Conservation (phyloP, 169 alveolate species). For the Eimeria sp. region DNA sequence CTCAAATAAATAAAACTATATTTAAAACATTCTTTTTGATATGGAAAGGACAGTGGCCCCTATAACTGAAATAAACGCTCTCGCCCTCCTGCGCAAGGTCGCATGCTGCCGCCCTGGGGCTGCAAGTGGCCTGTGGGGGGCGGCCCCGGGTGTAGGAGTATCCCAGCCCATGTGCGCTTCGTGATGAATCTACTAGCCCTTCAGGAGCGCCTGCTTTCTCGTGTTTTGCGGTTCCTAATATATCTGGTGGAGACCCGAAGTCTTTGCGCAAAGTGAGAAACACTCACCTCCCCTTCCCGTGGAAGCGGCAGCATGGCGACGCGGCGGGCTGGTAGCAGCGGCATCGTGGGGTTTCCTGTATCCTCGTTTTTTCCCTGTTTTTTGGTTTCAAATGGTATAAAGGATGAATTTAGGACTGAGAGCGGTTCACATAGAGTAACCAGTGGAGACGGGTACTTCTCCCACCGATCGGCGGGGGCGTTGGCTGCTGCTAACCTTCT, state of each 20-base stretch:
- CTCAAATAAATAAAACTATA: neutral
- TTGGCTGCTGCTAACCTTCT: neutral
- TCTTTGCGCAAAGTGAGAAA: constrained; percentile 22
- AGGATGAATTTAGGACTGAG: neutral
- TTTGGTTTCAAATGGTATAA: neutral
- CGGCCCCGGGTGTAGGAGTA: constrained; percentile 10
- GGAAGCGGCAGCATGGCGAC: neutral
- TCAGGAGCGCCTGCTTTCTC: neutral
- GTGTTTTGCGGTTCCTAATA: constrained; percentile 8
- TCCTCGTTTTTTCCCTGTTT: neutral
- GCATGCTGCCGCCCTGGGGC: constrained; percentile 62
- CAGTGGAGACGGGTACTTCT: neutral
- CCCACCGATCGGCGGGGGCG: neutral
- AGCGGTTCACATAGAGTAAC: neutral
- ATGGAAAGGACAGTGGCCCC: no score
- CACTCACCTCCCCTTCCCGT: neutral
- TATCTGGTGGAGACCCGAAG: constrained; percentile 1
- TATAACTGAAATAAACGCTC: no score
- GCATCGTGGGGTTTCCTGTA: constrained; percentile 5
- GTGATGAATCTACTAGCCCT: neutral
- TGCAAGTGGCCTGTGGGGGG: constrained; percentile 62
- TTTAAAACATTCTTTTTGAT: neutral
- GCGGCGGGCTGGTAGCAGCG: neutral
- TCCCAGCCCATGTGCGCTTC: neutral
- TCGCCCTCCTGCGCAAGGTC: neutral